phyloP scores from a whole-genome alignment of 1,139 yeast species.

The Lipomyces yarrowii region DNA sequence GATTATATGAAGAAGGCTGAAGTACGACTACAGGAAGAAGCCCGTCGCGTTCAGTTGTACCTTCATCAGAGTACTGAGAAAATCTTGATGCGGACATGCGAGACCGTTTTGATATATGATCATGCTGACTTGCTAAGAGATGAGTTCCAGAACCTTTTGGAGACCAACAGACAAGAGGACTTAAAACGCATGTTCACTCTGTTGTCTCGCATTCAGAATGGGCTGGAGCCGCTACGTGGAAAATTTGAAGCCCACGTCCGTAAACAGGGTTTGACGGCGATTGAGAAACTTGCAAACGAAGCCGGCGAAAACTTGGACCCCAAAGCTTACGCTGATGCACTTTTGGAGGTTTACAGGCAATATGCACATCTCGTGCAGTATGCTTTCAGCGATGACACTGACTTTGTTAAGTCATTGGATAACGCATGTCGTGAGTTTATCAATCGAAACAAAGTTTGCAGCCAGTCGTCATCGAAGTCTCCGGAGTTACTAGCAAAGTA shows the following conservation, averaged over 20 bases:
- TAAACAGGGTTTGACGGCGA: slow-evolving; percentile 68
- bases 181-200: slow-evolving; percentile 77
- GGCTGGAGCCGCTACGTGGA: slow-evolving; percentile 75
- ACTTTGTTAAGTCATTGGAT: slow-evolving; percentile 85
- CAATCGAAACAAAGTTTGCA: slow-evolving; percentile 79
- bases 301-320: slow-evolving; percentile 58
- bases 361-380: slow-evolving; percentile 66
- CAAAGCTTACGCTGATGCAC: slow-evolving; percentile 74
- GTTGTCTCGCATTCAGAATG: slow-evolving; percentile 71
- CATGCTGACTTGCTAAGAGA: slow-evolving; percentile 78
- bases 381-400: slow-evolving; percentile 75
- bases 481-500: slow-evolving; percentile 91
- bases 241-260: slow-evolving; percentile 74
- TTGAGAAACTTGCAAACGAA: slow-evolving; percentile 64
- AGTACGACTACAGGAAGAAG: slow-evolving; percentile 78
- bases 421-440: slow-evolving; percentile 80
- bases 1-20: slow-evolving; percentile 90
- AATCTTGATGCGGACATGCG: slow-evolving; percentile 72
- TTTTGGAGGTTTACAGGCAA: slow-evolving; percentile 68
- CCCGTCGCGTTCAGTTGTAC: slow-evolving; percentile 72
- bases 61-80: slow-evolving; percentile 86
- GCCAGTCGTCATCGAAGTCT: slow-evolving; percentile 63
- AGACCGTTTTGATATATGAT: slow-evolving; percentile 72
- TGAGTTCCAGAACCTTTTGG: slow-evolving; percentile 72
- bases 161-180: slow-evolving; percentile 74